Base-by-base conservation (phyloP, 2,329 filamentous ascomycete species). In the Aspergillus transmontanensis region DNA sequence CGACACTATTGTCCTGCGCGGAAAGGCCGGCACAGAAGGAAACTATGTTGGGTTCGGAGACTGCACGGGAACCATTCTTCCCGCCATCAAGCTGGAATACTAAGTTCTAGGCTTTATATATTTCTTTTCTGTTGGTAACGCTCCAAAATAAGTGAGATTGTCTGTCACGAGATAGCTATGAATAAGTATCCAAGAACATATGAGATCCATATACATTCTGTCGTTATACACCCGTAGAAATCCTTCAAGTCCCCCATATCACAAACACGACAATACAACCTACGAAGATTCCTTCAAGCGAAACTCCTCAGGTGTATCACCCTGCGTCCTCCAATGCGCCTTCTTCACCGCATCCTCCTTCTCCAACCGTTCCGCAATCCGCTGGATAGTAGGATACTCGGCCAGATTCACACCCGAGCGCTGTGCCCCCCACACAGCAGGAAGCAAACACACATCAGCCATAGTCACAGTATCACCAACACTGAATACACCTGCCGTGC, bases 41-140 rank as follows among this genome's bases (percentile, higher is more conserved):
- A 84, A 80, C n/a, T 81, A 89, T 58, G 89, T 95, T 30, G 92
- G 92, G 0, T 94, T 94, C 76, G 91, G 92, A 2, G 86, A 92
- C 66, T 92, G 90, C 67, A 80, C 81, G 23, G 91, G 90, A 16
- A 86, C 76, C 43, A 89, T 94, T 62, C 66, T 84, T 62, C 82
- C 83, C 23, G 80, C 84, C 7, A 63, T 73, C 32, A 66, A 74
- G 23, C 64, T 75, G 54, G 59, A 70, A 2, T 73, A 65, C 56
- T 59, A 64, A 61, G 46, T n/a, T 10, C 14, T 19, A 7, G n/a
- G 10, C 6, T 9, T 32, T 39, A 46, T 39, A 46, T 41, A 3
- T 7, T 41, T 9, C 19, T 62, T 43, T 32, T 54, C 50, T 60
- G 34, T 62, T 53, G 58, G 56, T 60, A 57, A 57, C 34, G 26